phyloP scores from a whole-genome alignment of 2,329 filamentous ascomycete species.

The Pezicula carpinea region DNA sequence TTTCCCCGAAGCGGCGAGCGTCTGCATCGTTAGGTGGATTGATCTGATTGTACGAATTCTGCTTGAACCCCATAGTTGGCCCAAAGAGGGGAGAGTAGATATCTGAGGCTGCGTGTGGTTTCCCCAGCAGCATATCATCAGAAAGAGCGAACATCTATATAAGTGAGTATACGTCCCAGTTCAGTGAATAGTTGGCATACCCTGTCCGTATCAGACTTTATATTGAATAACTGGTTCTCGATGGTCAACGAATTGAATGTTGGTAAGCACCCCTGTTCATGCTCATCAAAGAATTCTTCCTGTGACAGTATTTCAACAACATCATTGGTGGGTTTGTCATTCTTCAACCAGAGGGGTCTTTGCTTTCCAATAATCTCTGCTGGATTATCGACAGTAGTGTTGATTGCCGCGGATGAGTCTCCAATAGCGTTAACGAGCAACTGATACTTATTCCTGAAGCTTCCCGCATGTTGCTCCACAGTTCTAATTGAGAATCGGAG shows the following conservation, averaged over 20 bases:
- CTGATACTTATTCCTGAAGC: constrained; percentile 38
- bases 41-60: constrained; percentile 35
- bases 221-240: constrained; percentile 39
- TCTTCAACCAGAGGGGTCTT: constrained; percentile 33
- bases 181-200: constrained; percentile 4
- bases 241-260: constrained; percentile 40
- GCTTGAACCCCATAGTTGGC: constrained; percentile 37
- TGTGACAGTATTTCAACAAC: constrained; percentile 34
- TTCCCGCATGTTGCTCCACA: constrained; percentile 34
- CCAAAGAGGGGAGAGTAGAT: constrained; percentile 40
- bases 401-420: constrained; percentile 7
- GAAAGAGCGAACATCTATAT: constrained; percentile 35
- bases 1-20: constrained; percentile 34
- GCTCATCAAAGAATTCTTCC: constrained; percentile 37
- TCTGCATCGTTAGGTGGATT: constrained; percentile 27
- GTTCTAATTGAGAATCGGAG: constrained; percentile 39
- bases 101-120: constrained; percentile 36
- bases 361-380: constrained; percentile 27
- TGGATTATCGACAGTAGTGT: constrained; percentile 18
- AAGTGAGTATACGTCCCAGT: not conserved
- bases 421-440: constrained; percentile 37
- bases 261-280: constrained; percentile 34
- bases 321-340: constrained; percentile 26
- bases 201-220: constrained; percentile 33
- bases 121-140: constrained; percentile 40